A percentile compares a stretch with the other conserved stretches of the same genome.
Conservation (phyloP, 2,329 filamentous ascomycete genomes). For the Colletotrichum siamense region DNA sequence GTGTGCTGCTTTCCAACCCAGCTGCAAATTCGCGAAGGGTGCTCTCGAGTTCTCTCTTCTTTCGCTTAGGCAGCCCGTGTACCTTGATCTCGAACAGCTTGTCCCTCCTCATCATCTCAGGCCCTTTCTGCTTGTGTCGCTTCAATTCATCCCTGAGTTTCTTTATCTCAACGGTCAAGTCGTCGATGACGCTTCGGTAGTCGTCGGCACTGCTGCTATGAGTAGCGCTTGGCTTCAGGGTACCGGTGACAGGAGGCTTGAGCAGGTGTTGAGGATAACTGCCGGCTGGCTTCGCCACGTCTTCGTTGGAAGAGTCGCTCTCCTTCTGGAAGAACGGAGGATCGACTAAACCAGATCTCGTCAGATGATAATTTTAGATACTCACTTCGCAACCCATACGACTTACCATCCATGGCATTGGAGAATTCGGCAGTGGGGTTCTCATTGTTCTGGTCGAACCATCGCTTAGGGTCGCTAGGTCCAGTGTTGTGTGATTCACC, state of each 20-base stretch:
- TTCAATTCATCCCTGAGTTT: constrained; percentile 75
- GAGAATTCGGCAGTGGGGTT: constrained; percentile 51
- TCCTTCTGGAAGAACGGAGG: constrained; percentile 62
- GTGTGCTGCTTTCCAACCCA: constrained; percentile 4
- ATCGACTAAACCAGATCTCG: constrained; percentile 41
- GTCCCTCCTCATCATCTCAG: constrained; percentile 72
- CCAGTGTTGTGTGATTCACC: constrained; percentile 55
- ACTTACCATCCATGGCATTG: constrained; percentile 53
- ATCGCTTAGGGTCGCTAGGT: constrained; percentile 55
- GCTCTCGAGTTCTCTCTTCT: constrained; percentile 79
- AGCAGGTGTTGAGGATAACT: constrained; percentile 23
- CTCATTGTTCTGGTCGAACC: constrained; percentile 61
- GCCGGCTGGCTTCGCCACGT: constrained; percentile 26
- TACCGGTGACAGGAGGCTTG: constrained; percentile 25
- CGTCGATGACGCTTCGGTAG: constrained; percentile 84
- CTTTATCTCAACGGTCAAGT: constrained; percentile 84
- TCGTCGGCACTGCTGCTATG: constrained; percentile 73
- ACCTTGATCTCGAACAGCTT: constrained; percentile 85
- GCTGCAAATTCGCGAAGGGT: constrained; percentile 74
- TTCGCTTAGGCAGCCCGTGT: constrained; percentile 73
- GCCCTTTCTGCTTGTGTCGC: constrained; percentile 71
- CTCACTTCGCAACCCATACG: too few relatives aligned
- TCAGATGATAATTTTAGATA: neutral
- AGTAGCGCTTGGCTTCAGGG: constrained; percentile 36
- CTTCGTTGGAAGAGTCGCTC: constrained; percentile 57